These are phyloP conservation scores for Magnaporthiopsis rhizophila DNA, from an alignment of 2,329 filamentous ascomycete genomes.

Conservation along the genomic window DNA sequence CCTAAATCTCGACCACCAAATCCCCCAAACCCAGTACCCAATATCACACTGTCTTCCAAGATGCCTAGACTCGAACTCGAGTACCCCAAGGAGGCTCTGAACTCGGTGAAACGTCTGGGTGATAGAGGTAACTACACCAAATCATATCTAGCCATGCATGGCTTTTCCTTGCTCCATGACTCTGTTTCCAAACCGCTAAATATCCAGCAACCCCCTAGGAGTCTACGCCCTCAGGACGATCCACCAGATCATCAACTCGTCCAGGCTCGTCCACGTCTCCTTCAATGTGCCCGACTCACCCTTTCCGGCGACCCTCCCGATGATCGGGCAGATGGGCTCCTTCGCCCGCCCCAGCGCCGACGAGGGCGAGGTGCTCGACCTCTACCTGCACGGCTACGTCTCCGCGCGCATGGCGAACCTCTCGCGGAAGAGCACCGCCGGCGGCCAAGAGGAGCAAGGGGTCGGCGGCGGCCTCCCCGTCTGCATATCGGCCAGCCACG, in stretches of 20 bases:
- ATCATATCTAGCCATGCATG: background rate
- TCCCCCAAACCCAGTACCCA: background rate
- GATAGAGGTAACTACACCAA: slow-evolving; percentile 42
- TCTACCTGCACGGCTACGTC: slow-evolving; percentile 82
- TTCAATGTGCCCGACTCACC: slow-evolving; percentile 58
- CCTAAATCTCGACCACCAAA: background rate
- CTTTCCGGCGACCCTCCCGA: slow-evolving; percentile 72
- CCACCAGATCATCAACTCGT: slow-evolving; percentile 65
- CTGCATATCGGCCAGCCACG: slow-evolving; percentile 61
- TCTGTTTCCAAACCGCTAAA: background rate
- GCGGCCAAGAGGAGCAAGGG: slow-evolving; percentile 15
- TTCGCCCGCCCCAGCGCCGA: slow-evolving; percentile 55
- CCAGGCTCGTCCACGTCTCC: slow-evolving; percentile 71
- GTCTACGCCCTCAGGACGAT: slow-evolving; percentile 66
- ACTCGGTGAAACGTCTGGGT: slow-evolving; percentile 60
- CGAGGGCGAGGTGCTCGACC: slow-evolving; percentile 57
- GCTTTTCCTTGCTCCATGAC: background rate
- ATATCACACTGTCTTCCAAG: slow-evolving; percentile 10
- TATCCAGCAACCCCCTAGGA: slow-evolving; percentile 33
- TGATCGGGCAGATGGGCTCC: slow-evolving; percentile 78
- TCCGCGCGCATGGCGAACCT: slow-evolving; percentile 69
- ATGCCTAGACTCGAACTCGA: slow-evolving; percentile 39
- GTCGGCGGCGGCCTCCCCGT: slow-evolving; percentile 55
- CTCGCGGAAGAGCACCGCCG: slow-evolving; percentile 26
- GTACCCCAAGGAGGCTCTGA: slow-evolving; percentile 56